A percentile compares a stretch with the other conserved stretches of the same genome.
Conservation (phyloP, 2,329 filamentous ascomycete species). For the Clonostachys solani region DNA sequence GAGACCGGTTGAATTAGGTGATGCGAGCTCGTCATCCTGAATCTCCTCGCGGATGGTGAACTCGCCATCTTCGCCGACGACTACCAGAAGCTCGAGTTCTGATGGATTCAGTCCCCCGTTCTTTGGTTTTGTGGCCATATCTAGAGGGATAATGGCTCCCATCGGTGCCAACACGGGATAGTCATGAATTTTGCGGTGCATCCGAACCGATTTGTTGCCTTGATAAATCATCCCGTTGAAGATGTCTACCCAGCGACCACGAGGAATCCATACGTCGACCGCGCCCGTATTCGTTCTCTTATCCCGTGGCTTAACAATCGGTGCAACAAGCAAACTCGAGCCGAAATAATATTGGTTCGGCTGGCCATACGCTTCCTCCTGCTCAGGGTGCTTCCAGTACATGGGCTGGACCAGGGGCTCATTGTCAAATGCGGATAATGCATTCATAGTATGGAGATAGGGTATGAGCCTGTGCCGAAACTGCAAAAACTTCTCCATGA, state of each 20-base stretch:
- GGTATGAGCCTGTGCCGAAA: constrained; percentile 56
- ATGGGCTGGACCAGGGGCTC: constrained; percentile 55
- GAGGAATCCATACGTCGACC: constrained; percentile 53
- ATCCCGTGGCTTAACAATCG: constrained; percentile 48
- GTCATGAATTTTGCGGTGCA: constrained; percentile 43
- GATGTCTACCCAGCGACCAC: constrained; percentile 49
- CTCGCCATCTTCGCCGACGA: constrained; percentile 39
- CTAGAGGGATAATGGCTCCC: constrained; percentile 55
- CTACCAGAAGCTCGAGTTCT: constrained; percentile 41
- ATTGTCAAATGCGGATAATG: constrained; percentile 32
- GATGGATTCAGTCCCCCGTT: constrained; percentile 44
- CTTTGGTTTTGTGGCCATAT: constrained; percentile 26
- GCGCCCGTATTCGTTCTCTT: constrained; percentile 37
- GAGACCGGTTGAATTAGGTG: background rate
- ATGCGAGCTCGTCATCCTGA: constrained; percentile 1
- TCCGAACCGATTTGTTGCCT: constrained; percentile 43
- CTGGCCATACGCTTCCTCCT: constrained; percentile 48
- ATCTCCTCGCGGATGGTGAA: constrained; percentile 47
- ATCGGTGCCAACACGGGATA: constrained; percentile 50
- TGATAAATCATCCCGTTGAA: constrained; percentile 55
- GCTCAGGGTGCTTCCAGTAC: constrained; percentile 55
- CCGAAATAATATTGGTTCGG: constrained; percentile 59
- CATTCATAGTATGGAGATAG: constrained; percentile 56
- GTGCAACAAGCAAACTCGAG: constrained; percentile 48
- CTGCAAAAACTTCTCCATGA: constrained; percentile 44